Evolutionary conservation across 805 yeast species (phyloP).

Genomic region (Candida orba): DNA sequence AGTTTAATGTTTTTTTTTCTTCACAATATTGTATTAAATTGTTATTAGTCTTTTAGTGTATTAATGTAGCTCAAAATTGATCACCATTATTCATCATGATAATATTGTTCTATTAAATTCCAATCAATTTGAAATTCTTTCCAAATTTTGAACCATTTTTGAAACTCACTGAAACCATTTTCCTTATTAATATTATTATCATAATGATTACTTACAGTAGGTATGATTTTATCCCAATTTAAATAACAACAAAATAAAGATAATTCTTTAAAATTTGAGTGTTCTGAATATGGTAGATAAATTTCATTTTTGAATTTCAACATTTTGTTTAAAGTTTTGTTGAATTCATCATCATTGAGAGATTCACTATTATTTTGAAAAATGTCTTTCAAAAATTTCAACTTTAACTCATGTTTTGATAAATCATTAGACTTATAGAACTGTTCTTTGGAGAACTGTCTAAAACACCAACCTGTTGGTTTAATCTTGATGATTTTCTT

Average conservation of each 20-base stretch:
- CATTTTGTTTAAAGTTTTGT: constrained; percentile 1
- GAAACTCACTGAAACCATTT: constrained; percentile 3
- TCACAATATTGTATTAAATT: not conserved
- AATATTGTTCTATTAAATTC: constrained; percentile 5
- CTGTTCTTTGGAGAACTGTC: constrained; percentile 14
- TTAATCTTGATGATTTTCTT: constrained; percentile 52
- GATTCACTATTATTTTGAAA: not conserved
- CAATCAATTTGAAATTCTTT: constrained; percentile 5
- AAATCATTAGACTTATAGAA: not conserved
- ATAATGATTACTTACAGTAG: constrained; percentile 60
- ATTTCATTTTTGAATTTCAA: constrained; percentile 28
- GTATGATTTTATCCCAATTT: constrained; percentile 48
- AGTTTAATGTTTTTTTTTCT: not conserved
- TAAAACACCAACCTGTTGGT: constrained; percentile 90
- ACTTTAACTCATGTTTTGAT: not conserved
- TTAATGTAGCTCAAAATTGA: too few species aligned
- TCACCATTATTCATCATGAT: constrained; percentile 3
- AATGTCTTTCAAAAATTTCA: not conserved
- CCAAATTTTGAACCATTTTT: constrained; percentile 19
- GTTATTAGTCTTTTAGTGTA: too few species aligned
- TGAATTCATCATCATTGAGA: constrained; percentile 1
- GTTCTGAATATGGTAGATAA: constrained; percentile 81
- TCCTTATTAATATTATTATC: constrained; percentile 12
- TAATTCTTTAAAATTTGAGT: constrained; percentile 81
- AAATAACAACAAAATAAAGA: constrained; percentile 53